Conservation (phyloP, 2,329 filamentous ascomycete genomes). For the Aureobasidium sp. region DNA sequence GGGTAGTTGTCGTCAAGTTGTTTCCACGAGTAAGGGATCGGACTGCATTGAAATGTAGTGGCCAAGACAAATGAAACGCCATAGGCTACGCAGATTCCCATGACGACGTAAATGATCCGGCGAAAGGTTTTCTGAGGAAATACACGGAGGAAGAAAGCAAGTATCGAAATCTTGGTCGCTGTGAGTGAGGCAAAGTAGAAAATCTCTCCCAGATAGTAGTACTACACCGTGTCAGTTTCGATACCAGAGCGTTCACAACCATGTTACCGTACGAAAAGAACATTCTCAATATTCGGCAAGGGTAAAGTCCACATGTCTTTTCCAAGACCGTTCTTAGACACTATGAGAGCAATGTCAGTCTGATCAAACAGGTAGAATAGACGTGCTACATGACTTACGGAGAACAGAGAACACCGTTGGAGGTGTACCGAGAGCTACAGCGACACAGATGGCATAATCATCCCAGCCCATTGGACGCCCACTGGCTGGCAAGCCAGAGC, state of each 20-base stretch:
- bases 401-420: constrained; percentile 11
- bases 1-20: neutral
- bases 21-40: constrained; percentile 13
- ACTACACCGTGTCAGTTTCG: neutral
- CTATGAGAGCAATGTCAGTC: neutral
- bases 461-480: constrained; percentile 26
- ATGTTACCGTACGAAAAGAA: constrained; percentile 3
- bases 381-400: neutral
- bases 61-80: constrained; percentile 8
- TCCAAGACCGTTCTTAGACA: constrained; percentile 18
- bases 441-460: constrained; percentile 29
- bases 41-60: constrained; percentile 12
- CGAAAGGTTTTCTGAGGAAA: constrained; percentile 25
- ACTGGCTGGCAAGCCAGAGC: constrained; percentile 7
- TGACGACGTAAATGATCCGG: constrained; percentile 19
- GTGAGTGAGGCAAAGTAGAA: constrained; percentile 25
- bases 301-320: constrained; percentile 19
- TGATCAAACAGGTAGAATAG: no score
- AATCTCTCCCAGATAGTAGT: constrained; percentile 12
- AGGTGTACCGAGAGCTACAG: constrained; percentile 23
- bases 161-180: constrained; percentile 27
- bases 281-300: constrained; percentile 14
- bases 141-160: constrained; percentile 27
- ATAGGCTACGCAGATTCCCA: constrained; percentile 19
- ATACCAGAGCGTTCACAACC: neutral